These are phyloP conservation scores for Hygrophorus pudorinus DNA, from an alignment of 768 basidiomycete genomes.

Conservation along the genomic window DNA sequence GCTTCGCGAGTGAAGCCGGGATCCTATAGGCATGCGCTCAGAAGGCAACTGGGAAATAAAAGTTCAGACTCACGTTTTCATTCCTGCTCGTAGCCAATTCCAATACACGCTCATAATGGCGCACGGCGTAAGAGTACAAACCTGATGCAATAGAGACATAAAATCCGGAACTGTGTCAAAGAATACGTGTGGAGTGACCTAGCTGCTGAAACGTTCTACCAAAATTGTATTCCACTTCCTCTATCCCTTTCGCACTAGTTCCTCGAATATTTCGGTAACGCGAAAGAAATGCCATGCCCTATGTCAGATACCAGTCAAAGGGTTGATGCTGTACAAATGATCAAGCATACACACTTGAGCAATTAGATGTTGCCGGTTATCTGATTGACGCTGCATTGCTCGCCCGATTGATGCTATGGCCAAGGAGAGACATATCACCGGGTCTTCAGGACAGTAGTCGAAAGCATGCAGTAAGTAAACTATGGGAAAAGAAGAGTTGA, in stretches of 20 bases:
- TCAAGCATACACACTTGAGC: constrained; percentile 39
- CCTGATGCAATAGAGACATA: constrained; percentile 32
- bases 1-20: constrained; percentile 59
- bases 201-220: constrained; percentile 88
- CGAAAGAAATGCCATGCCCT: constrained; percentile 80
- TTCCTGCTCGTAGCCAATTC: constrained; percentile 40
- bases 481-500: constrained; percentile 19
- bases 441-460: constrained; percentile 76
- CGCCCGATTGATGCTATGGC: constrained; percentile 82
- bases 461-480: constrained; percentile 88
- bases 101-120: constrained; percentile 75
- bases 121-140: constrained; percentile 68
- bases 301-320: neutral
- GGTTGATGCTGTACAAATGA: neutral
- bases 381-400: constrained; percentile 88
- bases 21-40: constrained; percentile 22
- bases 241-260: constrained; percentile 28
- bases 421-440: constrained; percentile 74
- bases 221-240: constrained; percentile 91
- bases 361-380: constrained; percentile 87
- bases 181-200: constrained; percentile 27
- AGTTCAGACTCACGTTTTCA: constrained; percentile 19
- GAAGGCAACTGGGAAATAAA: neutral
- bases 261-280: constrained; percentile 65
- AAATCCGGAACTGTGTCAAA: neutral